Base-by-base conservation (phyloP, 805 yeast species). In the Schwanniomyces vanrijiae region DNA sequence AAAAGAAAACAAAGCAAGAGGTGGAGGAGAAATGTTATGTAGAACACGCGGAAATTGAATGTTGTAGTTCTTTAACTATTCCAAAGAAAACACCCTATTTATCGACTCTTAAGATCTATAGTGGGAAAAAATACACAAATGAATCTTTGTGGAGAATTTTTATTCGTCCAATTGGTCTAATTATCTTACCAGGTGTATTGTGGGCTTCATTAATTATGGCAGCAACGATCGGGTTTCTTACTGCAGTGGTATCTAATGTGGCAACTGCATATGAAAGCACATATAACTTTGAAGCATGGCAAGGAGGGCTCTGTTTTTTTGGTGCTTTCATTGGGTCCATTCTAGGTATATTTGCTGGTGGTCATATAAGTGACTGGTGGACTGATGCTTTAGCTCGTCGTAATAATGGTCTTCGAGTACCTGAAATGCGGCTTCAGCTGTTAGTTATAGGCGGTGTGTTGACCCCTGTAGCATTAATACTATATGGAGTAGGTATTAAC, bases 381-480 rank as follows among this genome's bases (percentile, higher is more conserved):
- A 21, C 40, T 11, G 25, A 37, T n/a, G 14, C 26, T 5, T 13
- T 37, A 11, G 16, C 40, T 20, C 24, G 26, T 11, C 24, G 25
- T 4, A 18, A 16, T 44, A 52, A 58, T 22, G 71, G 71, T 31
- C 48, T 66, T 20, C 48, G 65, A 49, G 70, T 65, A 49, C 67
- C 71, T 3, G 71, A 66, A 49, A 37, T 37, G 40, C n/a, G 40
- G 16, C 40, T 37, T 21, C 40, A 10, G 8, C 24, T 22, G 26
- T 18, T 37, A 37, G 14, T 37, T 3, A 37, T 37, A 19, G 40
- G 40, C n/a, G 40, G 40, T 18, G 24, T 37, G 11, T 19, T 37
- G 11, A 13, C 40, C 5, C 40, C 24, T 13, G 40, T 37, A 10
- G 40, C 40, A 3, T n/a, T 37, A 21, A 16, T 37, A 4, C 24